phyloP scores from a whole-genome alignment of 2,329 filamentous ascomycete genomes.

The Xylaria sp. region DNA sequence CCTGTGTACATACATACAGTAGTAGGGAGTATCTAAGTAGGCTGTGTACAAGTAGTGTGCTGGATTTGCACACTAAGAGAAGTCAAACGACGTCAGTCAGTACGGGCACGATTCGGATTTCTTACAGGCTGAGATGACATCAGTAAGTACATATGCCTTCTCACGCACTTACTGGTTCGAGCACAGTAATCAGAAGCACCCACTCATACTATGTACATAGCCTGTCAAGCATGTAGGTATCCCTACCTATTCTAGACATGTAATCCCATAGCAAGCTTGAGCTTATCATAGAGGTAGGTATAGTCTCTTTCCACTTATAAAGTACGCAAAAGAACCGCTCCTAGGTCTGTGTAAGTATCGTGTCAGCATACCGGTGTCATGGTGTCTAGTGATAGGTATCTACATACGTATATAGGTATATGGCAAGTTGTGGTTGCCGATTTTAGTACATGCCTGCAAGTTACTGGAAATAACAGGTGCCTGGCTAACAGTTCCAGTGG shows the following conservation, averaged over 20 bases:
- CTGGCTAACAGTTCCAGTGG: neutral
- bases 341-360: neutral
- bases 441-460: neutral
- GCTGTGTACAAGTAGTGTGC: neutral
- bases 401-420: neutral
- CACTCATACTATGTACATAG: neutral
- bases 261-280: neutral
- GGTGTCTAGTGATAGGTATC: too few species aligned
- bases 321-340: neutral
- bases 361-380: too few species aligned
- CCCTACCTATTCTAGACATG: neutral
- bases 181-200: neutral
- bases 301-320: neutral
- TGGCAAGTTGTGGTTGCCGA: neutral
- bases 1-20: neutral
- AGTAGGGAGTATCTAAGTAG: neutral
- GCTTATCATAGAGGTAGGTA: too few species aligned
- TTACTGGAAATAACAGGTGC: neutral
- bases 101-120: neutral
- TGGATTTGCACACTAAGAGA: neutral
- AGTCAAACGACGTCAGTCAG: neutral
- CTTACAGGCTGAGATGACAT: neutral
- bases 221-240: neutral
- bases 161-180: neutral
- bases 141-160: neutral